Evolutionary conservation across 495 filamentous ascomycete genomes (phyloP), one percentile per base, ranked within the genome.

Genomic region (Neurospora discreta): DNA sequence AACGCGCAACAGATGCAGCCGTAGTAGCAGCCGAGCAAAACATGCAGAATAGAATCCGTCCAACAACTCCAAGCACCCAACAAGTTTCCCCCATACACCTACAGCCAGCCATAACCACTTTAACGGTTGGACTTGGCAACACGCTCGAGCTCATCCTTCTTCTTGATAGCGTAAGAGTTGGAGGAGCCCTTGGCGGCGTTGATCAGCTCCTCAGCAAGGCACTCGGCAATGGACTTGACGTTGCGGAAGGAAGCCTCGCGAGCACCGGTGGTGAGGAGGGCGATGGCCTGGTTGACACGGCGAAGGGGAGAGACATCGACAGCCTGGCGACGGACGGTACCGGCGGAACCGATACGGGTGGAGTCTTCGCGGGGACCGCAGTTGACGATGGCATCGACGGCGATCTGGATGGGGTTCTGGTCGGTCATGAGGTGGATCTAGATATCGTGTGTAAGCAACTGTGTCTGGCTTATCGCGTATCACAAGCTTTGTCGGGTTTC

Each of bases 91-190:
- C 75, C 73, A 65, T 70, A 73, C 76, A 78, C 77, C 46, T 79
- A 75, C 74, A 74, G 78, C 79, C 76, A 78, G 74, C 75, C 75
- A 74, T 69, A 70, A 77, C 73, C 77, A 65, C 71, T 83, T 84
- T 98, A 99, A 91, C 95, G 92, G 90, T 99, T 99, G 87, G 89
- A 92, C 93, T 99, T 99, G 85, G 95, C 95, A 82, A 99, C 95
- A 91, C 95, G 95, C 91, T 99, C 95, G 86, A 99, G 84, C 91
- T 99, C 96, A 84, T 99, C 95, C 94, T 99, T 99, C 93, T 99
- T 99, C 93, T 99, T 99, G 89, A 99, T 99, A 75, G 95, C 95
- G 82, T 98, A 99, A 75, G 93, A 97, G 92, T 99, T 99, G 85
- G 92, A 95, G 90, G 91, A 94, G 77, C 95, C 95, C 92, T 99